Conservation (phyloP, 352 stramenopile genomes). For the Phytophthora foliorum region DNA sequence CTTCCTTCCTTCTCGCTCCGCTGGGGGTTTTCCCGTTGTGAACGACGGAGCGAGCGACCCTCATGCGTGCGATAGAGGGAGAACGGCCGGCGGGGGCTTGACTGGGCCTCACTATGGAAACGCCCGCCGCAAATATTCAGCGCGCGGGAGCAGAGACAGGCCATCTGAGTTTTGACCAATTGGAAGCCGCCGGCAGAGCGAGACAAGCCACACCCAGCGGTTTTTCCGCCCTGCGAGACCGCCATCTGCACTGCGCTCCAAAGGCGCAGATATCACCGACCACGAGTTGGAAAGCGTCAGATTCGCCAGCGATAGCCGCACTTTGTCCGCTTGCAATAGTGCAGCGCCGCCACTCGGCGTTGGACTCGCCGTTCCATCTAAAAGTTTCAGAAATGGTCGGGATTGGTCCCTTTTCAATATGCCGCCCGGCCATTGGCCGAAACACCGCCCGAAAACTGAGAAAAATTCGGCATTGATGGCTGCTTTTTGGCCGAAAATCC, state of each 20-base stretch:
- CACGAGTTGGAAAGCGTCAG: too few species aligned
- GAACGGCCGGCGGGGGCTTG: constrained; percentile 4
- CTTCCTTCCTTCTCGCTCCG: constrained; percentile 22
- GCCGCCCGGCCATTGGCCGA: not conserved
- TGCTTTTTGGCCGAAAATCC: constrained; percentile 2
- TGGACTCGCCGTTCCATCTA: not conserved
- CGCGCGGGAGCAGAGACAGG: constrained; percentile 15
- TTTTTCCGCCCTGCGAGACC: constrained; percentile 25
- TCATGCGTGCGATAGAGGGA: constrained; percentile 31
- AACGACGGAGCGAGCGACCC: constrained; percentile 17
- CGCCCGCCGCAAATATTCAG: constrained; percentile 39
- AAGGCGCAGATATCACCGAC: not conserved
- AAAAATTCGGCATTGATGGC: constrained; percentile 5
- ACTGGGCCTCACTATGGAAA: constrained; percentile 29
- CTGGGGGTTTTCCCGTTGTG: constrained; percentile 41
- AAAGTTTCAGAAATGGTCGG: not conserved
- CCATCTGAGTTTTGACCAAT: constrained; percentile 23
- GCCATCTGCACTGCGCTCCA: constrained; percentile 27
- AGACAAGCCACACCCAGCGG: constrained; percentile 28
- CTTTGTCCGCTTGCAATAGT: not conserved
- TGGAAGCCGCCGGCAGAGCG: not conserved
- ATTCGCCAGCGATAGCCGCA: too few species aligned
- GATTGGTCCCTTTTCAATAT: not conserved
- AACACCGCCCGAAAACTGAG: not conserved
- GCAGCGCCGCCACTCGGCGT: not conserved